These are phyloP conservation scores for Hericium alpestre DNA, from an alignment of 768 basidiomycete genomes.

Conservation along the genomic window DNA sequence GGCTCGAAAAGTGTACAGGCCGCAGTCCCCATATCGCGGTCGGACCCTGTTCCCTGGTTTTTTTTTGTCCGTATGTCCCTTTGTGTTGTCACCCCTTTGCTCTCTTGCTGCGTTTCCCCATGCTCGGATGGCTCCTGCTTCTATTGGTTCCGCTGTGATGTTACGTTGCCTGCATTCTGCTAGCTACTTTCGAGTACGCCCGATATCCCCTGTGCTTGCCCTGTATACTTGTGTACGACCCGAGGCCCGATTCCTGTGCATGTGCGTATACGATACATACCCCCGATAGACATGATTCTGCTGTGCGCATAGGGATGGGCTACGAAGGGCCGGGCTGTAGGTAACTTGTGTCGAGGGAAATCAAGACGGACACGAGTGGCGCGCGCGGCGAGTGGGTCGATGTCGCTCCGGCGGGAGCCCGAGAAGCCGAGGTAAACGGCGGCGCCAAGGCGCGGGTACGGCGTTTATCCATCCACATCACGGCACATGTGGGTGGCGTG, in stretches of 20 bases:
- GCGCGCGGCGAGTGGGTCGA: too few relatives aligned
- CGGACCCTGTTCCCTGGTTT: too few relatives aligned
- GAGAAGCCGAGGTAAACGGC: not conserved
- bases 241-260: too few relatives aligned
- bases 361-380: not conserved
- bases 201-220: too few relatives aligned
- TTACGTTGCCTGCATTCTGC: not conserved
- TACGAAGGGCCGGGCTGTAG: not conserved
- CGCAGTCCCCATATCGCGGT: too few relatives aligned
- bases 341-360: not conserved
- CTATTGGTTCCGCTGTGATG: not conserved
- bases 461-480: too few relatives aligned
- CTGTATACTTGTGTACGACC: too few relatives aligned
- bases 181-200: too few relatives aligned
- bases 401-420: not conserved
- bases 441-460: not conserved
- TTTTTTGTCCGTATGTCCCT: not conserved
- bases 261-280: not conserved
- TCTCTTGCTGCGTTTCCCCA: not conserved
- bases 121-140: not conserved
- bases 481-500: not conserved
- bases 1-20: not conserved
- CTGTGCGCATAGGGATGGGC: too few relatives aligned
- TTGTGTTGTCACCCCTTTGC: not conserved
- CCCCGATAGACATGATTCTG: not conserved